Evolutionary conservation across 1,284 basidiomycete genomes (phyloP), one percentile per base, ranked within the genome.

Genomic region (Cutaneotrichosporon sp.): DNA sequence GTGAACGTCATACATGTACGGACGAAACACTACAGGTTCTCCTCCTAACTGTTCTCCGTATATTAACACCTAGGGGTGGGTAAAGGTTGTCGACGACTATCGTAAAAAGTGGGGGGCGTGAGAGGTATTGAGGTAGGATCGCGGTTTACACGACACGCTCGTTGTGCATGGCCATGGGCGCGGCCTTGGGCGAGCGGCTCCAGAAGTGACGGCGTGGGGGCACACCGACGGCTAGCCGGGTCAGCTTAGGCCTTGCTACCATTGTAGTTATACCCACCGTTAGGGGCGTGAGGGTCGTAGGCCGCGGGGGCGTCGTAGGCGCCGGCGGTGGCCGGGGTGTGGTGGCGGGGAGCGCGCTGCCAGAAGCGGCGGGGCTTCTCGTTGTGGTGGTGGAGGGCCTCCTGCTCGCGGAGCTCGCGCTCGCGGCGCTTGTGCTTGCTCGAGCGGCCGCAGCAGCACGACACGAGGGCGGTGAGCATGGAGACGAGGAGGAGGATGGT

Each of bases 401-500:
- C 24, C 22, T 45, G 18, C 9, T 54, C 25, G 38, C 42, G 53
- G 14, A 24, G 13, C 20, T 58, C 56, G 14, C 31, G 27, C 27
- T 59, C 58, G 31, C 43, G 46, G 6, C 57, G 47, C 43, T 58
- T 54, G 52, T 60, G 56, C 53, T 67, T 62, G 64, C 69, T 43
- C 47, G 43, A n/a, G 47, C 64, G 58, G 46, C 63, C 62, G 53
- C 69, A 70, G 65, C 71, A 76, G 57, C 70, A 72, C 53, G 62
- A 58, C 61, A 76, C 72, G 56, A 68, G 67, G 31, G 72, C 66
- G 54, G 71, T 61, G 47, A 77, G 69, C 16, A 63, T 60, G n/a
- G 69, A 63, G 56, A 78, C 68, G 70, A 78, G 72, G 27, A 78
- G 67, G 24, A 72, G 54, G 60, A 76, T 60, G 2, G 70, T 72